These are phyloP conservation scores for Paraphoma chrysanthemicola DNA, from an alignment of 2,329 filamentous ascomycete genomes.

Conservation along the genomic window DNA sequence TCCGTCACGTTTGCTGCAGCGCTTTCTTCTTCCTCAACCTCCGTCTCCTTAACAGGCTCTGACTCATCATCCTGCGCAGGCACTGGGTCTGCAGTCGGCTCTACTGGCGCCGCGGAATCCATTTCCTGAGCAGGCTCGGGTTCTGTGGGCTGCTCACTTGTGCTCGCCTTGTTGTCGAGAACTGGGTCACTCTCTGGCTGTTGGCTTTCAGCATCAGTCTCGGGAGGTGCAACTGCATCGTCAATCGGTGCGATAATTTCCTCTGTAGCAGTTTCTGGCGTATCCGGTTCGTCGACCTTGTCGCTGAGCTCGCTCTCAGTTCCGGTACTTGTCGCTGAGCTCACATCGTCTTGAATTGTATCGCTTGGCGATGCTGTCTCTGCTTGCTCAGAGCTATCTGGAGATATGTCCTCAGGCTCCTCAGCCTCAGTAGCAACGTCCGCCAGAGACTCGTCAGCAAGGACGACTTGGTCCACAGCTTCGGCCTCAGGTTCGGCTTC, in stretches of 20 bases:
- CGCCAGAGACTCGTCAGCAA: no score
- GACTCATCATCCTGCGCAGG: neutral
- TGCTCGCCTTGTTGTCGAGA: no score
- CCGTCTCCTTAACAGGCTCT: neutral
- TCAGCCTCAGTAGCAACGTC: neutral
- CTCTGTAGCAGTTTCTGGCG: neutral
- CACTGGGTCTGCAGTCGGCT: neutral
- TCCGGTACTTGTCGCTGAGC: neutral
- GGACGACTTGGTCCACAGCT: neutral
- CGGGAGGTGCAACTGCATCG: neutral
- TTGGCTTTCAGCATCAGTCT: no score
- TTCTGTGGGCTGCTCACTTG: no score
- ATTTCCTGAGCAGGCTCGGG: no score
- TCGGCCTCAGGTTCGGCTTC: neutral
- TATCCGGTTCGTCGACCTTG: no score
- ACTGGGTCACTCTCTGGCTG: no score
- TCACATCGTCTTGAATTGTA: neutral
- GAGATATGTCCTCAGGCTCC: neutral
- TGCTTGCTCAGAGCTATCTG: neutral
- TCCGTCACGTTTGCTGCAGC: conserved; percentile 5
- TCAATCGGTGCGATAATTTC: neutral
- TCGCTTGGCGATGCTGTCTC: neutral
- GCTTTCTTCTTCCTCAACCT: neutral
- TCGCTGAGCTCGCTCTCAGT: neutral
- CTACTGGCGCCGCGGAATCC: no score